Percentiles rank a stretch among this genome's conserved stretches.
These are phyloP conservation scores for Evernia prunastri DNA, from an alignment of 495 filamentous ascomycete species.

Conservation along the genomic window DNA sequence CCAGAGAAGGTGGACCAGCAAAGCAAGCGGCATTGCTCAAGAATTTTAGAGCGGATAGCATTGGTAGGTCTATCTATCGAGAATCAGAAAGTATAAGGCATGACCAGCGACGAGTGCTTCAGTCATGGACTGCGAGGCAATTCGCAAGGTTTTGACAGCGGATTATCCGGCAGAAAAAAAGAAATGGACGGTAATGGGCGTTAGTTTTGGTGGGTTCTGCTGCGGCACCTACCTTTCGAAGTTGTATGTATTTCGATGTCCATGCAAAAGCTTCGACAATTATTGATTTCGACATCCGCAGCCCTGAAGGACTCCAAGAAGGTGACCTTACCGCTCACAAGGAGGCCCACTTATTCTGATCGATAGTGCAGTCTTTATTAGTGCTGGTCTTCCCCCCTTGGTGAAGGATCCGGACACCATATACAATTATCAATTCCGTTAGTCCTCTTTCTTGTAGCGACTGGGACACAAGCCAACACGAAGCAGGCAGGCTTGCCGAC, in stretches of 20 bases:
- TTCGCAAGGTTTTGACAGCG: constrained; percentile 63
- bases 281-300: background rate
- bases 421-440: constrained; percentile 60
- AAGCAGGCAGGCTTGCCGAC: constrained; percentile 45
- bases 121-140: constrained; percentile 82
- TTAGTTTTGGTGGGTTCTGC: constrained; percentile 90
- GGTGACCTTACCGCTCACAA: constrained; percentile 27
- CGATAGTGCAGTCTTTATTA: constrained; percentile 50
- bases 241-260: constrained; percentile 30
- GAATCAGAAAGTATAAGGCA: background rate
- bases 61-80: constrained; percentile 27
- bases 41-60: constrained; percentile 83
- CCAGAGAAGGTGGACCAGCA: constrained; percentile 52
- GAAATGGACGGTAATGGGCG: constrained; percentile 80
- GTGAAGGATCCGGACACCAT: constrained; percentile 65
- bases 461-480: background rate
- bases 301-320: constrained; percentile 68
- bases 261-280: background rate
- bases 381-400: constrained; percentile 75
- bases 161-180: constrained; percentile 64
- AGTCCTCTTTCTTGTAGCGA: background rate
- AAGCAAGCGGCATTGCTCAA: constrained; percentile 77
- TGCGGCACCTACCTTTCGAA: constrained; percentile 72
- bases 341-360: background rate
- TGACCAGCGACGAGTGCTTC: background rate